A percentile compares a stretch with the other conserved stretches of the same genome.
phyloP scores from a whole-genome alignment of 1,284 basidiomycete species.

The Ustanciosporium gigantosporum region DNA sequence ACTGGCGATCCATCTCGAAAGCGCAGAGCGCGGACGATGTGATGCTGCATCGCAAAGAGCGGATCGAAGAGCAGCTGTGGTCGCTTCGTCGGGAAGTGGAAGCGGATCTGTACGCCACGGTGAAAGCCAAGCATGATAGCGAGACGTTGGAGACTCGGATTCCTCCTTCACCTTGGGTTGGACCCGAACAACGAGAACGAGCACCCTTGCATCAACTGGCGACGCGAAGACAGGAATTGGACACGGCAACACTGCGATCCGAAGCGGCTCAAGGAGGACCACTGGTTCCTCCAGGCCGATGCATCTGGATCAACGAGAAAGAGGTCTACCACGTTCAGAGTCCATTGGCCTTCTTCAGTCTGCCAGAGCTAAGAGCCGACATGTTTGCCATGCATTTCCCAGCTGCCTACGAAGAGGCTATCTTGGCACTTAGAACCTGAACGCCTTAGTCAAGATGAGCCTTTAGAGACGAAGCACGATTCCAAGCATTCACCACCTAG shows the following conservation, averaged over 20 bases:
- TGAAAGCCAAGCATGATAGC: conserved; percentile 42
- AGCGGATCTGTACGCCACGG: conserved; percentile 53
- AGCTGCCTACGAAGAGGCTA: conserved; percentile 56
- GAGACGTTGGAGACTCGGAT: conserved; percentile 10
- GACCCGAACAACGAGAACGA: conserved; percentile 27
- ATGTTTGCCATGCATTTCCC: conserved; percentile 59
- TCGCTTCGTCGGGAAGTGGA: conserved; percentile 56
- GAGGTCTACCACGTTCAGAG: conserved; percentile 47
- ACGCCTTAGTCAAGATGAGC: too few relatives aligned
- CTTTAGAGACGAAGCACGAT: conserved; percentile 4
- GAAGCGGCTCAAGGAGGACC: conserved; percentile 51
- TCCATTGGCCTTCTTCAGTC: conserved; percentile 54
- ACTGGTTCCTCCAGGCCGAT: conserved; percentile 51
- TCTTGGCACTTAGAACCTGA: conserved; percentile 31
- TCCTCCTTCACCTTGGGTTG: conserved; percentile 55
- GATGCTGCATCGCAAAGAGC: conserved; percentile 47
- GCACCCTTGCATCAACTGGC: conserved; percentile 53
- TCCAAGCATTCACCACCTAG: too few relatives aligned
- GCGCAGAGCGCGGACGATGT: conserved; percentile 41
- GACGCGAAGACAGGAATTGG: conserved; percentile 44
- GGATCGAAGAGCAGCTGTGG: conserved; percentile 55
- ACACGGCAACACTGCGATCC: conserved; percentile 48
- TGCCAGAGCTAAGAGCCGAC: conserved; percentile 46
- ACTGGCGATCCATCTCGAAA: conserved; percentile 47
- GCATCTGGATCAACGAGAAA: conserved; percentile 46